These are phyloP conservation scores for Achlya hypogyna DNA, from an alignment of 352 stramenopile species.

Conservation along the genomic window DNA sequence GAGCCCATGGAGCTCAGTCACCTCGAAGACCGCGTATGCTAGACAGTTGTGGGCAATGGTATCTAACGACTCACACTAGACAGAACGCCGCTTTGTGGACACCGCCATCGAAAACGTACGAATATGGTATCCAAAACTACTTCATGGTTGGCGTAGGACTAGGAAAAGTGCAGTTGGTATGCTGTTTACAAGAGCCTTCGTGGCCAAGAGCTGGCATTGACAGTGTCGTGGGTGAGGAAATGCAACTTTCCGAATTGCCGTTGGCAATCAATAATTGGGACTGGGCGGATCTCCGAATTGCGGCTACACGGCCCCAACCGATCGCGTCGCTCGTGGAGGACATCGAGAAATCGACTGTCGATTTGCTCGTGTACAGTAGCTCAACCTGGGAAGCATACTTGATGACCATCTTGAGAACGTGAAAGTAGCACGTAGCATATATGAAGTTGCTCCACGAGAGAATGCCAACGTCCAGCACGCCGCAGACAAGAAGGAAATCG, in stretches of 20 bases:
- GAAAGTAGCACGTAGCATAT: slow-evolving; percentile 91
- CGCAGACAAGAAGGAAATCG: slow-evolving; percentile 74
- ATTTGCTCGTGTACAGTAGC: slow-evolving; percentile 91
- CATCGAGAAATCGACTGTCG: slow-evolving; percentile 93
- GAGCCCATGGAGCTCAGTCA: slow-evolving; percentile 41
- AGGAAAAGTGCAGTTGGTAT: slow-evolving; percentile 48
- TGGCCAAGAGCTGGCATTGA: slow-evolving; percentile 31
- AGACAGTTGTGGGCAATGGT: not conserved
- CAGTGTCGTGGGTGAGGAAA: not conserved
- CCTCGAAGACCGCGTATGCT: slow-evolving; percentile 23
- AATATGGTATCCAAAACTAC: not conserved
- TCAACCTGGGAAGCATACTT: slow-evolving; percentile 95
- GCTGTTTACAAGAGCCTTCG: slow-evolving; percentile 42
- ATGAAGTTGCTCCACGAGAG: slow-evolving; percentile 52
- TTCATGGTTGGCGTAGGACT: slow-evolving; percentile 7
- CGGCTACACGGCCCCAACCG: slow-evolving; percentile 42
- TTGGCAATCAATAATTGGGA: slow-evolving; percentile 49
- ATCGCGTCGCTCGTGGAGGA: slow-evolving; percentile 56
- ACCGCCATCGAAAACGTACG: not conserved
- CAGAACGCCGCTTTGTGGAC: slow-evolving; percentile 7
- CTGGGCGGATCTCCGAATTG: slow-evolving; percentile 55
- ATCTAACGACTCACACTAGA: not conserved
- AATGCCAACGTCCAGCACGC: not conserved
- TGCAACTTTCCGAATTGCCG: not conserved
- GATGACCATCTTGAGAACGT: slow-evolving; percentile 90